Evolutionary conservation across 2,329 filamentous ascomycete genomes (phyloP).

Genomic region (Pseudocercospora fuligena): DNA sequence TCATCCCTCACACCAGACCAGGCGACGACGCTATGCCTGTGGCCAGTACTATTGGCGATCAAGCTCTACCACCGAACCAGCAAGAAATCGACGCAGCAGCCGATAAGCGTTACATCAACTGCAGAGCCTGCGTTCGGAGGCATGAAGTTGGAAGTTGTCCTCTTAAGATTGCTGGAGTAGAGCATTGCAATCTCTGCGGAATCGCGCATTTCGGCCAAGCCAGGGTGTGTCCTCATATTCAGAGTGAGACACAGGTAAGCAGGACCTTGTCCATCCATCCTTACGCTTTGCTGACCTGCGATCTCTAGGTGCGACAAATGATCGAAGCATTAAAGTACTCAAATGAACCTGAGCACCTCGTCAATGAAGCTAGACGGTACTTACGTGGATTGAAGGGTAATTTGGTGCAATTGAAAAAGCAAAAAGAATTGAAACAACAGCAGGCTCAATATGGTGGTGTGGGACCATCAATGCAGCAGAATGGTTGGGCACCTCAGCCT

Average conservation of each 20-base stretch:
- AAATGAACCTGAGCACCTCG: constrained; percentile 58
- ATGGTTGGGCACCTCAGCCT: neutral
- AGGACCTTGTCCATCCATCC: neutral
- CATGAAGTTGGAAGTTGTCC: constrained; percentile 66
- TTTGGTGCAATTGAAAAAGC: constrained; percentile 59
- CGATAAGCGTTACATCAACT: constrained; percentile 41
- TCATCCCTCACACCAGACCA: constrained; percentile 16
- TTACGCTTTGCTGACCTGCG: constrained; percentile 16
- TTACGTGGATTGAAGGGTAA: constrained; percentile 61
- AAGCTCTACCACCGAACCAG: neutral
- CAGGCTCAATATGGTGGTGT: constrained; percentile 1
- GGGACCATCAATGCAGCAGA: neutral
- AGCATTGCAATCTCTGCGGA: constrained; percentile 68
- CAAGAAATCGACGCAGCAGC: neutral
- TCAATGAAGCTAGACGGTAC: constrained; percentile 62
- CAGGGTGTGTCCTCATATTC: constrained; percentile 66
- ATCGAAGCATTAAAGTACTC: constrained; percentile 65
- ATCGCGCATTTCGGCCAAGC: constrained; percentile 63
- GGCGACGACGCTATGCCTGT: constrained; percentile 9
- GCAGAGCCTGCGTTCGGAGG: constrained; percentile 58
- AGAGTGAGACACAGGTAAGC: constrained; percentile 57
- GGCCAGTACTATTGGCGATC: constrained; percentile 2
- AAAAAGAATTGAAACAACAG: constrained; percentile 38
- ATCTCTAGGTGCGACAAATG: constrained; percentile 63
- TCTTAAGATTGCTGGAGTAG: constrained; percentile 62